Base-by-base conservation (phyloP, 768 basidiomycete genomes). In the Suillus spraguei region DNA sequence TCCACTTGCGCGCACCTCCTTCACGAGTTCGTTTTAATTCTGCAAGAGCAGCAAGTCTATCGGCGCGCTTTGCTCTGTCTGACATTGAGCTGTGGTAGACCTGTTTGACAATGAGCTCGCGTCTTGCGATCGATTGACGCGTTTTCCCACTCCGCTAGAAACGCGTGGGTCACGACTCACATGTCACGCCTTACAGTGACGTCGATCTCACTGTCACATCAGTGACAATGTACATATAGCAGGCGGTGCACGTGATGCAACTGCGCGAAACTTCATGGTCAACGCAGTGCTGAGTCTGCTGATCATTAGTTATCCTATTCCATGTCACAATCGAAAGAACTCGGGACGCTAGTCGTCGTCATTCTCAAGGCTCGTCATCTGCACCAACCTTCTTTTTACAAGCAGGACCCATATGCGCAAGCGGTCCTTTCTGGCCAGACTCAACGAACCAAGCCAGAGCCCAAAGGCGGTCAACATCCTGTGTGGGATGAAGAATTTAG, bases 381-480 rank as follows among this genome's bases (percentile, higher is more conserved):
- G 24, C 90, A 96, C 78, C 90, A 88, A 59, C 91, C 91, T 67
- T 87, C 85, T 8, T 90, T 97, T 71, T 90, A 91, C 75, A 98
- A 97, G 74, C 95, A 97, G 72, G 92, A 96, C 75, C 94, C 91
- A 1, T 97, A 88, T 72, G 89, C 88, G 4, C 83, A 90, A 66
- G 80, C 87, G 7, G 78, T 80, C 3, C 76, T 95, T 63, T 76
- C 80, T 74, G 86, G 87, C 44, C 78, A 79, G 20, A 87, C 83
- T 59, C 86, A 91, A 70, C 84, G 84, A 63, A 95, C 94, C 0
- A 80, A 84, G 60, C 82, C 88, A 64, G 90, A 94, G 69, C 81
- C 87, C 67, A 94, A 89, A 71, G 95, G 95, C 3, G 96, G 96
- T 0, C 96, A 98, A 71, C 91, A 93, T 75, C 96, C 96, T 2